Percentiles rank a stretch among this genome's conserved stretches.
Evolutionary conservation across 2,329 filamentous ascomycete genomes (phyloP).

Genomic region (Phyllosticta paracitricarpa): DNA sequence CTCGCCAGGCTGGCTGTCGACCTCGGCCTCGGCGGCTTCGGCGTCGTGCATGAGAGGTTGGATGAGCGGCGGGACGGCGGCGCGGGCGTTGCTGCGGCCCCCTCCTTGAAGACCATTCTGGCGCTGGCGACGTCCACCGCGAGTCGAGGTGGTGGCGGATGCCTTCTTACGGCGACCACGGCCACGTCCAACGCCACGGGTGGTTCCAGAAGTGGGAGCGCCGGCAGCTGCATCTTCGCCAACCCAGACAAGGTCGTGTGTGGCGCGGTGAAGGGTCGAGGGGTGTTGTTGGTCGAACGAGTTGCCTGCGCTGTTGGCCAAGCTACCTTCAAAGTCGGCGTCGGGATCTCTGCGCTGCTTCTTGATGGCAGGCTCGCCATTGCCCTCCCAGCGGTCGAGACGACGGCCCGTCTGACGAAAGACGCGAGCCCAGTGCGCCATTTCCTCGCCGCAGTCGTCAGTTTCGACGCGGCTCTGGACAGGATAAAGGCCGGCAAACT

Average conservation of each 20-base stretch:
- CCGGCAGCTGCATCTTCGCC: slow-evolving; percentile 5
- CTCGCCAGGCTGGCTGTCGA: slow-evolving; percentile 1
- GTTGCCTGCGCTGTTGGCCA: background rate
- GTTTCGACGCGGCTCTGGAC: slow-evolving; percentile 44
- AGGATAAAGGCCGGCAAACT: slow-evolving; percentile 48
- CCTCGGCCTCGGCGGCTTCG: background rate
- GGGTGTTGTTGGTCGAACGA: background rate
- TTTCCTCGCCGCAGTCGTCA: slow-evolving; percentile 70
- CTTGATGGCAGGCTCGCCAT: slow-evolving; percentile 5
- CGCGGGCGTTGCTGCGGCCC: background rate
- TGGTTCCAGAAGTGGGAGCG: background rate
- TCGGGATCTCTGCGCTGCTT: slow-evolving; percentile 5
- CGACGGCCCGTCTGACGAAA: slow-evolving; percentile 54
- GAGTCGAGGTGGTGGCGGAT: background rate
- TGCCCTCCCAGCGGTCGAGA: slow-evolving; percentile 56
- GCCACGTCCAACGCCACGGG: background rate
- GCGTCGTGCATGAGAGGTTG: background rate
- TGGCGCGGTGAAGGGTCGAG: background rate
- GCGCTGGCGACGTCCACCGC: background rate
- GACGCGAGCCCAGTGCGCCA: slow-evolving; percentile 54
- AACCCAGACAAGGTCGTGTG: slow-evolving; percentile 8
- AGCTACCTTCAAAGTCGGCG: slow-evolving; percentile 4
- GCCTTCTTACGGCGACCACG: slow-evolving; percentile 1
- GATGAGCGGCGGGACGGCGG: background rate
- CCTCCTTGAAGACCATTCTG: background rate